These are phyloP conservation scores for Russula sp. DNA, from an alignment of 768 basidiomycete species.

Conservation along the genomic window DNA sequence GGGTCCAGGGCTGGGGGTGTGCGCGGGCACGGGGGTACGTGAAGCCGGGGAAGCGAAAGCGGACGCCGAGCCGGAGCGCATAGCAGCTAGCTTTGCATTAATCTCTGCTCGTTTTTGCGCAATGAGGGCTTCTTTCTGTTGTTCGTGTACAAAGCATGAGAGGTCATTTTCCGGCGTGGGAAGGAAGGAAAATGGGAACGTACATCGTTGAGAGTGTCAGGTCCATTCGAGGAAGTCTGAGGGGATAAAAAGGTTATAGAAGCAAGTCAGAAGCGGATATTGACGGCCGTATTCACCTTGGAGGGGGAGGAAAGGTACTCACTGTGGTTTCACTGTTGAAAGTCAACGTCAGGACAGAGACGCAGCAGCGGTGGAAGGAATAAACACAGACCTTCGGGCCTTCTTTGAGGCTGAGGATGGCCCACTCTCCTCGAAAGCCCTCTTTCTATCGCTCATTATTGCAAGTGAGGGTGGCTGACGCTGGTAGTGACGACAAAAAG, in stretches of 20 bases:
- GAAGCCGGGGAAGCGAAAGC: constrained; percentile 26
- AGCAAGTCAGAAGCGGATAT: constrained; percentile 48
- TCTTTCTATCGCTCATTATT: constrained; percentile 23
- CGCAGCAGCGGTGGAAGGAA: neutral
- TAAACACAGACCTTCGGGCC: constrained; percentile 50
- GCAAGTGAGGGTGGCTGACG: neutral
- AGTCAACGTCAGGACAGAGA: constrained; percentile 22
- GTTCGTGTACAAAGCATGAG: neutral
- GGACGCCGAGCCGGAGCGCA: constrained; percentile 23
- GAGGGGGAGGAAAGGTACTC: constrained; percentile 43
- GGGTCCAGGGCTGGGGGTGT: constrained; percentile 29
- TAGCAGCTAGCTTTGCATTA: constrained; percentile 73
- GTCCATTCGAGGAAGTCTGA: constrained; percentile 49
- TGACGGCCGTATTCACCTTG: constrained; percentile 69
- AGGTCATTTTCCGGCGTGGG: neutral
- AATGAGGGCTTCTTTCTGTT: constrained; percentile 54
- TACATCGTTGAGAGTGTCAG: constrained; percentile 19
- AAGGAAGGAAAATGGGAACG: constrained; percentile 6
- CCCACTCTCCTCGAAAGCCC: constrained; percentile 17
- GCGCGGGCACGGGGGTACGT: constrained; percentile 27
- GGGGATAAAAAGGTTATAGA: constrained; percentile 59
- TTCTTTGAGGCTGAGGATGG: constrained; percentile 19
- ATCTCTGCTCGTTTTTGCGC: constrained; percentile 82
- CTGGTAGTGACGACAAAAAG: neutral
- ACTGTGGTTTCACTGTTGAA: constrained; percentile 55